Base-by-base conservation (phyloP, 169 alveolate genomes). In the Cryptosporidium sp. region DNA sequence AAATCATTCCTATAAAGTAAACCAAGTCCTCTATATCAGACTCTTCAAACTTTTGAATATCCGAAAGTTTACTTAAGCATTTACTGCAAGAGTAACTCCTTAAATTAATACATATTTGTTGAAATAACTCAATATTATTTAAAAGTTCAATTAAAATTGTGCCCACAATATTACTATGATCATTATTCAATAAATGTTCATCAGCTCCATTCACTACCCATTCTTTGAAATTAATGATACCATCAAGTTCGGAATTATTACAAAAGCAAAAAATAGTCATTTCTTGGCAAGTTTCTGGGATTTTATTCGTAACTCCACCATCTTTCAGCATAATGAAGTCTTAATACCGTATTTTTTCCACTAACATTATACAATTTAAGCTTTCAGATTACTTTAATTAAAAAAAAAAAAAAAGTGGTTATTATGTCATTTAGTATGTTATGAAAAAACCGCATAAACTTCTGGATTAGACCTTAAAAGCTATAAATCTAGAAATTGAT, bases 211-310 rank as follows among this genome's bases (percentile, higher is more conserved):
- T 4, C 18, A 65, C 10, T 21, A 65, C 33, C 26, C 42, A 65
- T 33, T 65, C 10, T 65, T 29, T 65, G 51, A 65, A 65, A 37
- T 37, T 14, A 18, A n/a, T 5, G 3, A 3, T 1, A 35, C 72
- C 26, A 5, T 33, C 18, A 65, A 65, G 31, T 23, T 65, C 2
- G 26, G 72, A 31, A 65, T 65, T 14, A 26, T 37, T n/a, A 37
- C 72, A 65, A 65, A 65, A 65, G 51, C 72, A 65, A 37, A 65
- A 65, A 9, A 37, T n/a, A 65, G 72, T 65, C 18, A 14, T 14
- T 33, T 65, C 18, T 65, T 31, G 21, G 6, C 1, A 8, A 8
- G 0, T n/a, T 65, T 65, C 33, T 29, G 48, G 29, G 33, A 37
- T 29, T n/a, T 23, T 10, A 56, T 56, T 26, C 35, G 35, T 56